These are phyloP conservation scores for Ceratocystis smalleyi DNA, from an alignment of 2,329 filamentous ascomycete genomes.

Conservation along the genomic window DNA sequence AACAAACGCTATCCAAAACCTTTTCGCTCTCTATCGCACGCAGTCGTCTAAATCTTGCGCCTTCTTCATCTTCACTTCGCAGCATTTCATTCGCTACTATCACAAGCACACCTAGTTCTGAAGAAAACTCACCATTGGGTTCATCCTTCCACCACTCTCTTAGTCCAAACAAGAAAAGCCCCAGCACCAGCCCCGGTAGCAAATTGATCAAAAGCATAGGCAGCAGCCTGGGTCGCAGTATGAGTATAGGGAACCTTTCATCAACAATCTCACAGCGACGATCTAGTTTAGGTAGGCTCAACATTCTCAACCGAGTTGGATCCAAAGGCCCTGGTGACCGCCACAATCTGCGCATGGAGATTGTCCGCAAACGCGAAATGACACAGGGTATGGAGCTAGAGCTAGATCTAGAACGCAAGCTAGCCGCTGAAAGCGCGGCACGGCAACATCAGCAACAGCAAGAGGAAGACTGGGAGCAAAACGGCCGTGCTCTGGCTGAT, in stretches of 20 bases:
- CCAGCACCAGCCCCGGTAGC: not conserved
- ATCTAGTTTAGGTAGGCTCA: not conserved
- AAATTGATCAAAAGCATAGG: not conserved
- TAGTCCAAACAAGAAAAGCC: not conserved
- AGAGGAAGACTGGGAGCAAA: not conserved
- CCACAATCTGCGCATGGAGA: slow-evolving; percentile 13
- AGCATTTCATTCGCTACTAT: not conserved
- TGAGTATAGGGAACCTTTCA: not conserved
- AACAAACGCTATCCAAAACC: not conserved
- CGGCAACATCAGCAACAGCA: not conserved
- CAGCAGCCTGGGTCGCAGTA: not conserved
- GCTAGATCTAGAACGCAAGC: slow-evolving; percentile 7
- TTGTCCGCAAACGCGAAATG: slow-evolving; percentile 9
- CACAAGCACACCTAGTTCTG: not conserved
- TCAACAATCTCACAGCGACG: not conserved
- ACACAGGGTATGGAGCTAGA: slow-evolving; percentile 6
- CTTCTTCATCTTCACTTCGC: slow-evolving; percentile 2
- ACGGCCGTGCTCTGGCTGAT: not conserved
- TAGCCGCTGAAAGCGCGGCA: slow-evolving; percentile 12
- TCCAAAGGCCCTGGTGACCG: slow-evolving; percentile 1
- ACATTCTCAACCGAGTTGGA: not conserved
- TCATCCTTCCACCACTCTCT: not conserved
- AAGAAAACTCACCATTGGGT: not conserved
- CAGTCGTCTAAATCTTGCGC: not conserved
- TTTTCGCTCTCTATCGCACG: slow-evolving; percentile 2